Evolutionary conservation across 805 yeast species (phyloP), one percentile per base, ranked within the genome.

Genomic region (Komagataella phaffii): DNA sequence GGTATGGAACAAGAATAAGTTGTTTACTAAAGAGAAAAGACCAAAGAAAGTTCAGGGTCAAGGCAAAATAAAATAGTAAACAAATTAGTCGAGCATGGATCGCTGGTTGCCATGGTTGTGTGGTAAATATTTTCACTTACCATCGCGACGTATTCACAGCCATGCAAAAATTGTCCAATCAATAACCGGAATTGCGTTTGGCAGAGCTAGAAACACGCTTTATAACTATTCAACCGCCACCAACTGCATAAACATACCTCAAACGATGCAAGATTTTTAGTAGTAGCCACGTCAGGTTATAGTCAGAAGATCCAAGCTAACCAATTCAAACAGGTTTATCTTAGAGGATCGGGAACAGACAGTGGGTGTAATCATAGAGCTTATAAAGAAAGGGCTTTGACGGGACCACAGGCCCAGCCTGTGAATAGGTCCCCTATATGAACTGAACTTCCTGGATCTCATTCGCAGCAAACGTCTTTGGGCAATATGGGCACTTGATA

Each of bases 401-500:
- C 23, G 23, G 40, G 8, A 8, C 14, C 40, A 30, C 40, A 30
- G 40, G 40, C 40, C 40, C 40, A 30, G 40, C 40, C 40, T 30
- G 40, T 30, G 40, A 2, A 10, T 14, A 3, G 40, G 40, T 5
- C 10, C 40, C 40, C 40, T 30, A 30, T 30, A 30, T 30, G 14
- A 30, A 30, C 3, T 30, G 40, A 30, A 30, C 40, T 8, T 30
- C 40, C 14, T 30, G 40, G 12, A 30, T 30, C 40, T 30, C 40
- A 14, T 30, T 30, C 1, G 40, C 40, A 30, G 40, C 14, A 30
- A 30, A 30, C 12, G 40, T 30, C n/a, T 30, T 30, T 30, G 88
- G 88, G 60, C 89, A 83, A 57, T 83, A 83, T 1, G 88, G 89
- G 61, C 89, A 83, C 60, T 83, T 83, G 65, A 83, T 80, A 40